These are phyloP conservation scores for Articulospora tetracladia DNA, from an alignment of 495 filamentous ascomycete species.

Conservation along the genomic window DNA sequence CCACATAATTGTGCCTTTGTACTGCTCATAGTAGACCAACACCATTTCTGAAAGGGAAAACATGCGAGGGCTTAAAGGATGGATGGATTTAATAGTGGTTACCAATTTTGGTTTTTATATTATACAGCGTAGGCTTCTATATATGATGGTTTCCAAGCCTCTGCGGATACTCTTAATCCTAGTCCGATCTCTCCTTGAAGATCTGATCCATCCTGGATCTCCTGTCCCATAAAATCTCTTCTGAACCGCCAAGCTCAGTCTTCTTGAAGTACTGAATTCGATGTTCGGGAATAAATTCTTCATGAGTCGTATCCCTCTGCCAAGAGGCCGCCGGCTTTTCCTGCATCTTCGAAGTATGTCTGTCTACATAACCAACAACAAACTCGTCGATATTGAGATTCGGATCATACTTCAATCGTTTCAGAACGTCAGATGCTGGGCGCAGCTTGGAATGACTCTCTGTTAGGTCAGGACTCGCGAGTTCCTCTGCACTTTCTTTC, in stretches of 20 bases:
- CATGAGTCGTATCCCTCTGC: conserved; percentile 20
- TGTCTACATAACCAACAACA: conserved; percentile 23
- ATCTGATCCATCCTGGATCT: conserved; percentile 14
- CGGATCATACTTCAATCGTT: conserved; percentile 17
- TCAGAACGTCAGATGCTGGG: conserved; percentile 20
- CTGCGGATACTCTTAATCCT: too few relatives aligned
- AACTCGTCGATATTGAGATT: conserved; percentile 23
- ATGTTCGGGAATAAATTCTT: conserved; percentile 25
- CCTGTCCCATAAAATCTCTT: conserved; percentile 20
- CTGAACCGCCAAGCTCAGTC: not conserved
- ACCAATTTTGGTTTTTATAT: too few relatives aligned
- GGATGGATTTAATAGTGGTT: too few relatives aligned
- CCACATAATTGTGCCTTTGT: too few relatives aligned
- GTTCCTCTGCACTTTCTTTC: not conserved
- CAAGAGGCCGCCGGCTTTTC: conserved; percentile 20
- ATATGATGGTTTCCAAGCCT: too few relatives aligned
- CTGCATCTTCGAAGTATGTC: conserved; percentile 6
- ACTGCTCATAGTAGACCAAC: too few relatives aligned
- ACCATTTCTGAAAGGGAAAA: too few relatives aligned
- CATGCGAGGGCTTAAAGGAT: too few relatives aligned
- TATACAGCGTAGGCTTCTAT: too few relatives aligned
- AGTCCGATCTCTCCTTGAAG: conserved; percentile 6
- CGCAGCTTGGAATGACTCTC: conserved; percentile 6
- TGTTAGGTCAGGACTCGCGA: not conserved
- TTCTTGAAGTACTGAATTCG: conserved; percentile 25